phyloP scores from a whole-genome alignment of 1,139 yeast genomes.

The Candida tetrigidarum region DNA sequence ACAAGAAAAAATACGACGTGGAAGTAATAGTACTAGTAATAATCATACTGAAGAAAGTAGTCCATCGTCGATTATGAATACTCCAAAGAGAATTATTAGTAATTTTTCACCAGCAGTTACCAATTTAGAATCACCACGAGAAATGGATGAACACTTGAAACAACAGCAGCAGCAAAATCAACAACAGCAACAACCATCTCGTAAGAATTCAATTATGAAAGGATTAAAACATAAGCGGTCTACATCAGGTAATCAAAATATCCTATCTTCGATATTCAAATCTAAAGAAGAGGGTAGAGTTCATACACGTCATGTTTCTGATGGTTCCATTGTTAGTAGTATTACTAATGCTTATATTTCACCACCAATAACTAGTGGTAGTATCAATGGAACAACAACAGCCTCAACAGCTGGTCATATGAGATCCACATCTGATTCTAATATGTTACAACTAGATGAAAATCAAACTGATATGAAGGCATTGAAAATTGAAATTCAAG shows the following conservation, averaged over 20 bases:
- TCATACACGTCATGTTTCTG: slow-evolving; percentile 48
- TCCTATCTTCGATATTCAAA: slow-evolving; percentile 38
- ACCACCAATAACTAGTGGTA: slow-evolving; percentile 44
- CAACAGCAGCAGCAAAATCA: no score
- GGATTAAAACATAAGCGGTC: slow-evolving; percentile 48
- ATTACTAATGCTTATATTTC: slow-evolving; percentile 42
- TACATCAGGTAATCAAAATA: slow-evolving; percentile 37
- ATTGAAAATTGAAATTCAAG: slow-evolving; percentile 46
- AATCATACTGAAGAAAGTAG: slow-evolving; percentile 2
- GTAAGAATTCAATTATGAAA: slow-evolving; percentile 27
- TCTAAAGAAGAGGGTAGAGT: slow-evolving; percentile 22
- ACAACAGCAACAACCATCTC: slow-evolving; percentile 12
- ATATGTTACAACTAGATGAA: slow-evolving; percentile 16
- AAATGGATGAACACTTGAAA: slow-evolving; percentile 6
- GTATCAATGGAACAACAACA: slow-evolving; percentile 22
- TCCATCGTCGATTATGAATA: slow-evolving; percentile 8
- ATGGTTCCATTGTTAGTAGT: slow-evolving; percentile 34
- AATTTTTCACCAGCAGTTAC: slow-evolving; percentile 41
- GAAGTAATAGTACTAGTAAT: neutral
- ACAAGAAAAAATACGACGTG: slow-evolving; percentile 10
- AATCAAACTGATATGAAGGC: slow-evolving; percentile 39
- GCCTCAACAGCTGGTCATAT: no score
- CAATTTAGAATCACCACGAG: slow-evolving; percentile 30
- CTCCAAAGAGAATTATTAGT: slow-evolving; percentile 15
- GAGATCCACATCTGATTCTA: slow-evolving; percentile 46